phyloP scores from a whole-genome alignment of 257 asterid species.

The Penstemon barbatus region DNA sequence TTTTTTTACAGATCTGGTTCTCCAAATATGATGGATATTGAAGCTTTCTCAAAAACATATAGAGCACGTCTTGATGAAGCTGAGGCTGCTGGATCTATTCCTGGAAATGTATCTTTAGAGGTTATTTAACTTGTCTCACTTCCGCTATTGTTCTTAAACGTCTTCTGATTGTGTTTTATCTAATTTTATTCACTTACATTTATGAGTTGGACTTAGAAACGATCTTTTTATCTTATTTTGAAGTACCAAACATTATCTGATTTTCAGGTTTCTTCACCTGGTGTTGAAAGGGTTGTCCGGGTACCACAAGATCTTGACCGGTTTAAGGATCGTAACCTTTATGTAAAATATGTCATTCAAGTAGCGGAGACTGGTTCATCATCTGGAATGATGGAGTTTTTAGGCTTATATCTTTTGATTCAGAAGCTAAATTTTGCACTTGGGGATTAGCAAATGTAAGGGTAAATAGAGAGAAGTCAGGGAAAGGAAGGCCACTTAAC shows the following conservation, averaged over 20 bases:
- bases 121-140: conserved; percentile 36
- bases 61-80: conserved; percentile 74
- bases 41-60: conserved; percentile 66
- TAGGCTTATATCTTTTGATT: conserved; percentile 56
- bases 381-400: conserved; percentile 67
- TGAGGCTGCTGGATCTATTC: conserved; percentile 60
- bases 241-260: not conserved
- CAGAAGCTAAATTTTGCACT: conserved; percentile 50
- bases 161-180: not conserved
- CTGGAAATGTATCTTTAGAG: conserved; percentile 65
- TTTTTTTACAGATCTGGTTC: conserved; percentile 74
- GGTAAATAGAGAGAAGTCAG: conserved; percentile 76
- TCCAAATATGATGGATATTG: conserved; percentile 75
- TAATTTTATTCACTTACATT: not conserved
- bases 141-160: conserved; percentile 2
- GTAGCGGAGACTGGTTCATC: conserved; percentile 41
- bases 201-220: not conserved
- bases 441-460: conserved; percentile 92
- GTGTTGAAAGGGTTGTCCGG: conserved; percentile 70
- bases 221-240: not conserved
- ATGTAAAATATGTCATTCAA: conserved; percentile 56
- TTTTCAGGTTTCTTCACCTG: conserved; percentile 87
- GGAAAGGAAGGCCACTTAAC: conserved; percentile 88
- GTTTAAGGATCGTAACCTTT: conserved; percentile 77
- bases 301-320: conserved; percentile 84